phyloP scores from a whole-genome alignment of 331 rosid species.

The Malus hybrid region DNA sequence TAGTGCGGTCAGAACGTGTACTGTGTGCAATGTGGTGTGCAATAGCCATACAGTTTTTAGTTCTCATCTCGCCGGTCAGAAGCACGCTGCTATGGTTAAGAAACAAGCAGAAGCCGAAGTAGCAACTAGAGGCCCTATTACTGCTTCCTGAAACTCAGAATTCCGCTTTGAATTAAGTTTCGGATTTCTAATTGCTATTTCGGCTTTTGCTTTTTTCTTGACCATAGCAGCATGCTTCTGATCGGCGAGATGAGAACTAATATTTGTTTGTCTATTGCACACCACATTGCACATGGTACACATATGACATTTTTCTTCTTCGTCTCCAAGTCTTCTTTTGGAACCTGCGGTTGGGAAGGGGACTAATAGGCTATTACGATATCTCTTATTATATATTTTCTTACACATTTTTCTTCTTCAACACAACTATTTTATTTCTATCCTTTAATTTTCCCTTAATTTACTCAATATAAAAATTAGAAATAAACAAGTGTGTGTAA shows the following conservation, averaged over 20 bases:
- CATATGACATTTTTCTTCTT: constrained; percentile 48
- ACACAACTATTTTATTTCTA: too few relatives aligned
- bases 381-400: too few relatives aligned
- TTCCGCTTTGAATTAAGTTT: background rate
- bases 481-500: too few relatives aligned
- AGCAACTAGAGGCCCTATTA: background rate
- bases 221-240: constrained; percentile 37
- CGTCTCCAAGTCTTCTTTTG: constrained; percentile 31
- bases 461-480: too few relatives aligned
- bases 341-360: background rate
- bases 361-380: too few relatives aligned
- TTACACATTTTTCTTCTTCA: too few relatives aligned
- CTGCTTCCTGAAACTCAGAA: background rate
- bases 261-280: constrained; percentile 55
- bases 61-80: constrained; percentile 57
- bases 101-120: constrained; percentile 19
- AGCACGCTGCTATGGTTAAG: constrained; percentile 51
- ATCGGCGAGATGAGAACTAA: constrained; percentile 42
- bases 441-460: too few relatives aligned
- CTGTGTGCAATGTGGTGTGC: constrained; percentile 67
- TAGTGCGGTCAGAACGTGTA: constrained; percentile 30
- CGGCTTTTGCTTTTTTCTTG: constrained; percentile 27
- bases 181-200: background rate
- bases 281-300: constrained; percentile 64
- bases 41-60: constrained; percentile 44